Base-by-base conservation (phyloP, 1,284 basidiomycete species). In the Xerocomus minutiporus region DNA sequence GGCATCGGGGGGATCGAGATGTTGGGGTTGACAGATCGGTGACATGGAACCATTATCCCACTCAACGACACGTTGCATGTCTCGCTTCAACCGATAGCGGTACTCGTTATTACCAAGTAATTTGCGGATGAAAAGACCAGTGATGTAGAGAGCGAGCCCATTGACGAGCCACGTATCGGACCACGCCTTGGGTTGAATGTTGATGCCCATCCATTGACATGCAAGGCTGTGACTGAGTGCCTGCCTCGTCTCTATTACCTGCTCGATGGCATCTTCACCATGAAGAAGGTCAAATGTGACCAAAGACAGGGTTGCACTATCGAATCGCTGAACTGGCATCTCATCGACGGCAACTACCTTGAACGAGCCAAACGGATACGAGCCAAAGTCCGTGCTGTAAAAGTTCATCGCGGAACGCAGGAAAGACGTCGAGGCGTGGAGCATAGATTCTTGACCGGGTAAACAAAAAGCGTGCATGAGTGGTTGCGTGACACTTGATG, bases 91-190 rank as follows among this genome's bases (percentile, higher is more conserved):
- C 48, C 93, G 80, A 71, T 94, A 99, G 2, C 96, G 84, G 65
- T 97, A 99, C 68, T 99, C 97, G 75, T 99, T 99, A 71, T 91
- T 97, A 23, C 97, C 97, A 57, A 97, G 78, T 6, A 96, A 74
- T 64, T 89, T 89, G 52, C 88, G 84, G 59, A 97, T 75, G 73
- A 93, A 98, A 44, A 96, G 79, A 12, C 89, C 88, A 25, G 91
- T 88, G 64, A 99, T 89, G 69, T 97, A 96, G 32, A 94, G 77
- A 11, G 92, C 88, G 26, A 99, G 75, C 2, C 96, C 97, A 60
- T 96, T 92, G 57, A 96, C 86, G 15, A 99, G 83, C 97, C 97
- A 99, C 7, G 87, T 84, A 71, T 99, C 97, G 8, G 93, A 90
- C 80, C 91, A 92, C n/a, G 87, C 83, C 71, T 93, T 93, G 51